phyloP scores from a whole-genome alignment of 2,329 filamentous ascomycete genomes.

The Pseudonectria foliicola region DNA sequence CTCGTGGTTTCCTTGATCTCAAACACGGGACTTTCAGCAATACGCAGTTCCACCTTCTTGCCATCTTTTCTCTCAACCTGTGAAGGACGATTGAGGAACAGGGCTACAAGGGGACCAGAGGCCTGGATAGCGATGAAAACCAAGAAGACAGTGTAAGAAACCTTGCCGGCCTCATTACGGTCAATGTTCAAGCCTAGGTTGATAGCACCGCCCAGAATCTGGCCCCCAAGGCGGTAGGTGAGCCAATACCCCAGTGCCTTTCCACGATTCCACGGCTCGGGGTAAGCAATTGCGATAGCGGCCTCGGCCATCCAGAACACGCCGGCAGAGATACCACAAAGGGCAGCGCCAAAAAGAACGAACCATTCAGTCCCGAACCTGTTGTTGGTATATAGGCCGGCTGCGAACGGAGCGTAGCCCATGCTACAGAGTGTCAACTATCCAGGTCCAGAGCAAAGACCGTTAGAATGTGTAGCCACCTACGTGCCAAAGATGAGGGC shows the following conservation, averaged over 20 bases:
- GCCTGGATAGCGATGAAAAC: constrained; percentile 67
- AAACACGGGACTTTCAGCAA: constrained; percentile 46
- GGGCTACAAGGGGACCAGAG: constrained; percentile 54
- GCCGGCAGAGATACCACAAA: constrained; percentile 64
- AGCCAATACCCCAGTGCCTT: constrained; percentile 64
- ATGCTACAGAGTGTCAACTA: constrained; percentile 28
- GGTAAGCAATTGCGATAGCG: constrained; percentile 65
- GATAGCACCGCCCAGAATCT: constrained; percentile 65
- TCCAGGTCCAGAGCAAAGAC: constrained; percentile 3
- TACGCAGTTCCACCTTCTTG: constrained; percentile 50
- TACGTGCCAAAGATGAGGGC: constrained; percentile 64
- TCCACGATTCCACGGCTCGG: constrained; percentile 61
- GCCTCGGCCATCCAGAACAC: constrained; percentile 72
- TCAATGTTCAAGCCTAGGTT: constrained; percentile 60
- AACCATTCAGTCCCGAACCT: constrained; percentile 64
- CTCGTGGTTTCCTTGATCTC: constrained; percentile 55
- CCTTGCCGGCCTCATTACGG: constrained; percentile 50
- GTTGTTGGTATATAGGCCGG: constrained; percentile 66
- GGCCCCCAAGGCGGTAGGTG: constrained; percentile 49
- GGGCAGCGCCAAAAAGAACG: constrained; percentile 57
- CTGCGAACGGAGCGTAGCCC: constrained; percentile 65
- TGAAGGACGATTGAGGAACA: constrained; percentile 54
- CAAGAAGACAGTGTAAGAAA: constrained; percentile 62
- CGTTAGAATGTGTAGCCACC: constrained; percentile 12
- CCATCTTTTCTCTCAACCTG: constrained; percentile 61